phyloP scores from a whole-genome alignment of 352 stramenopile genomes.

The Phytophthora sp. region DNA sequence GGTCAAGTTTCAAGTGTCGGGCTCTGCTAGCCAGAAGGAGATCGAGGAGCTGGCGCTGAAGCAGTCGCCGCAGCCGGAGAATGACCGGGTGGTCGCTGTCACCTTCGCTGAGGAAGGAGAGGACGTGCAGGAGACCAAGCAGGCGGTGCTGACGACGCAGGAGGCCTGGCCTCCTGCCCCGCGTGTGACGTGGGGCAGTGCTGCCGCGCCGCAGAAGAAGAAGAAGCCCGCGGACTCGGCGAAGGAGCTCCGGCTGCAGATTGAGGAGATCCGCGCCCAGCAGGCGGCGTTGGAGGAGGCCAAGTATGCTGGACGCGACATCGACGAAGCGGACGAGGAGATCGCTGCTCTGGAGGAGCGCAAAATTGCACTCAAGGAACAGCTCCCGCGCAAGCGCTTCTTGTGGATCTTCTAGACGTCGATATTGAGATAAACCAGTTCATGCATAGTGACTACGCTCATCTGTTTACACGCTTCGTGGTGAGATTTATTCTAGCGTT shows the following conservation, averaged over 20 bases:
- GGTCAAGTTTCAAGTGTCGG: constrained; percentile 63
- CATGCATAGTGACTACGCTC: too few relatives aligned
- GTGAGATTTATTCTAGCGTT: too few relatives aligned
- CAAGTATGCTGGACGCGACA: constrained; percentile 79
- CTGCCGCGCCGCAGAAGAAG: constrained; percentile 25
- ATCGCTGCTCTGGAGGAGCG: constrained; percentile 67
- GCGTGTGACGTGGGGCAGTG: constrained; percentile 59
- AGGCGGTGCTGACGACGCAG: constrained; percentile 31
- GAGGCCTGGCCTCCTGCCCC: constrained; percentile 51
- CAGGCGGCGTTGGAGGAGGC: constrained; percentile 68
- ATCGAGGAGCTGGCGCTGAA: constrained; percentile 66
- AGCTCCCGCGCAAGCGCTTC: constrained; percentile 79
- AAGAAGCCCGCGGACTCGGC: constrained; percentile 20
- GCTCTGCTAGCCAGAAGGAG: constrained; percentile 62
- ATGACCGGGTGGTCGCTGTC: constrained; percentile 65
- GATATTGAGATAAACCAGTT: too few relatives aligned
- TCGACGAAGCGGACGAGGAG: constrained; percentile 83
- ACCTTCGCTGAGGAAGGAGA: constrained; percentile 68
- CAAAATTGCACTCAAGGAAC: constrained; percentile 71
- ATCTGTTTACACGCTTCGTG: too few relatives aligned
- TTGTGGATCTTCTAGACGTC: constrained; percentile 83
- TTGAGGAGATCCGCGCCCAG: constrained; percentile 62
- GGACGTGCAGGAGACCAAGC: constrained; percentile 22
- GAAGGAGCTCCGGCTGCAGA: constrained; percentile 54
- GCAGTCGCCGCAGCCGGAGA: constrained; percentile 36